phyloP scores from a whole-genome alignment of 2,329 filamentous ascomycete species.

The Uncinocarpus reesii region DNA sequence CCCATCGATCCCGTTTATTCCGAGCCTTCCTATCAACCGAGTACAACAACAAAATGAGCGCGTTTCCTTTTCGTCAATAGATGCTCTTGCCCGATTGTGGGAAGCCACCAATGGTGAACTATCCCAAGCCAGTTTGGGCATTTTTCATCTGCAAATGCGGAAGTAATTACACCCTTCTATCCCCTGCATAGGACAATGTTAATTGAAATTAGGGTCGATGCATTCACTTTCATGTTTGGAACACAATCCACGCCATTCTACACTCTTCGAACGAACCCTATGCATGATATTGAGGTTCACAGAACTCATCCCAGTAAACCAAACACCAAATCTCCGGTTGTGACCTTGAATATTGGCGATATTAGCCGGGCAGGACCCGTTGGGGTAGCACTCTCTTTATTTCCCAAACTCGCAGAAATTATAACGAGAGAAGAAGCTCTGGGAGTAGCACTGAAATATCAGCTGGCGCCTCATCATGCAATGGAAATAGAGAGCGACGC shows the following conservation, averaged over 20 bases:
- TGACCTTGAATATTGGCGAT: slow-evolving; percentile 30
- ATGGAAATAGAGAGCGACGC: slow-evolving; percentile 37
- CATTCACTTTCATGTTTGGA: slow-evolving; percentile 37
- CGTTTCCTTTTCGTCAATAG: slow-evolving; percentile 29
- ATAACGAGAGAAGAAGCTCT: slow-evolving; percentile 40
- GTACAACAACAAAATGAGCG: neutral
- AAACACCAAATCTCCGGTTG: slow-evolving; percentile 35
- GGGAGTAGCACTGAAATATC: slow-evolving; percentile 32
- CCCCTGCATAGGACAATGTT: slow-evolving; percentile 12
- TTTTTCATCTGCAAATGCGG: slow-evolving; percentile 34
- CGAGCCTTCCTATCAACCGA: slow-evolving; percentile 23
- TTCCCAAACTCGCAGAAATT: slow-evolving; percentile 42
- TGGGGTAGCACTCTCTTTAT: slow-evolving; percentile 36
- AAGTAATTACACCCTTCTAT: slow-evolving; percentile 25
- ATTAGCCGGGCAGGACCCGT: slow-evolving; percentile 22
- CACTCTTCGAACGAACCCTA: slow-evolving; percentile 35
- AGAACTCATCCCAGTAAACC: slow-evolving; percentile 34
- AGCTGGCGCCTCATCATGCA: slow-evolving; percentile 33
- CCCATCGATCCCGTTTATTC: slow-evolving; percentile 35
- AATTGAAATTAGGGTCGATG: slow-evolving; percentile 26
- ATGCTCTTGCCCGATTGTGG: slow-evolving; percentile 36
- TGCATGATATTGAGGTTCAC: slow-evolving; percentile 35
- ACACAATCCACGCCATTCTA: slow-evolving; percentile 36
- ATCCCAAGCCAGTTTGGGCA: slow-evolving; percentile 24
- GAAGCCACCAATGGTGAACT: slow-evolving; percentile 39